Evolutionary conservation across 768 basidiomycete species (phyloP), one percentile per base, ranked within the genome.

Genomic region (Podaxis carcinomalis): DNA sequence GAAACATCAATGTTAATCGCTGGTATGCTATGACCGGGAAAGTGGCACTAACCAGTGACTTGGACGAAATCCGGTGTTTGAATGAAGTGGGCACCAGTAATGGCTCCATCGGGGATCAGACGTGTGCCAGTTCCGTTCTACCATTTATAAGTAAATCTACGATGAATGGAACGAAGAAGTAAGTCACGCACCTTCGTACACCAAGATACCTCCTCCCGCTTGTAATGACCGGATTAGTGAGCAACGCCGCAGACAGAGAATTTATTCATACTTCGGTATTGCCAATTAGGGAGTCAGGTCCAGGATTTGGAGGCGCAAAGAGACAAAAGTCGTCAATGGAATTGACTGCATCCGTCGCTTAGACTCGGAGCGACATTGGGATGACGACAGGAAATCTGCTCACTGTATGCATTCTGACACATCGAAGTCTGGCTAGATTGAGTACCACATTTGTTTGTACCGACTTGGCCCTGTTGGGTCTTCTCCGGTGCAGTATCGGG

Each of bases 41-140:
- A 3, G 65, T 65, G 35, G 61, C 59, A 67, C 69, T 49, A 44
- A 77, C 88, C 92, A 40, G 84, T 86, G 57, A 91, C 74, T 67
- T 89, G 89, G 36, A 90, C 77, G 69, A 85, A 92, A 69, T 87
- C 86, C n/a, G 88, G 85, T 0, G 90, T 90, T 63, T 83, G 77
- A 4, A 90, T 78, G 69, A 90, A 83, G 68, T 87, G 88, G 16
- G 83, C 87, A 54, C 85, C 85, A 1, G 74, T 77, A 66, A 91
- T 83, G n/a, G 86, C 73, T 32, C 88, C 91, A 56, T 85, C 82
- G 10, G 89, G 91, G 63, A 93, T 89, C 65, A 88, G 69, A 52
- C 84, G 85, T 13, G 83, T 80, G 32, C 88, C 89, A 51, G 84
- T 79, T 27, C 82, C 83, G 64, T 74, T 70, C 85, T 87, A 59